Conservation (phyloP, 257 asterid genomes). For the Nicotiana paniculata region DNA sequence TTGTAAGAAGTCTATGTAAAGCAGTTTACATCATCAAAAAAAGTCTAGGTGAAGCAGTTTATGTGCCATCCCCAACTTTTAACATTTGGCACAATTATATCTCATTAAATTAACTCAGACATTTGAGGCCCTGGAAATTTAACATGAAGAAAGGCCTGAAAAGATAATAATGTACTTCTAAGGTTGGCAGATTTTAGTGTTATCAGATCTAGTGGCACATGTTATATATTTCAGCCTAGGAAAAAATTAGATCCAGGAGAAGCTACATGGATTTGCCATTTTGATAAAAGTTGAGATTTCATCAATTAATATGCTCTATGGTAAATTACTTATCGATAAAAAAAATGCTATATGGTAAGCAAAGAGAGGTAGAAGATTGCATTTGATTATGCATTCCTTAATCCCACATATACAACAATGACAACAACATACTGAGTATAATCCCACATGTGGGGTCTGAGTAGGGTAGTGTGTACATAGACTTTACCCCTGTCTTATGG, state of each 20-base stretch:
- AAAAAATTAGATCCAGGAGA: background rate
- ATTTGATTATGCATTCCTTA: background rate
- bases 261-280: background rate
- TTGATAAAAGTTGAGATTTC: background rate
- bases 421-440: no score
- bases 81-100: background rate
- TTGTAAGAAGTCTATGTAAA: background rate
- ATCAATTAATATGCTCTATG: background rate
- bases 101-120: background rate
- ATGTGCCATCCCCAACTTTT: background rate
- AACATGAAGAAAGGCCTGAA: background rate
- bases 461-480: no score
- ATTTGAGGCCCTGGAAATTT: background rate
- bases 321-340: background rate
- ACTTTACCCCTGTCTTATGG: no score
- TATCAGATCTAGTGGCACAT: background rate
- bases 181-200: background rate
- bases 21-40: no score
- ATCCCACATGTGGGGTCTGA: no score
- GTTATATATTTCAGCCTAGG: background rate
- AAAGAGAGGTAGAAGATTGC: background rate
- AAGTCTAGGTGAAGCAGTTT: no score
- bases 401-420: background rate
- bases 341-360: background rate
- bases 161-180: background rate